Evolutionary conservation across 345 rosid genomes (phyloP).

Genomic region (Excoecaria agallocha): DNA sequence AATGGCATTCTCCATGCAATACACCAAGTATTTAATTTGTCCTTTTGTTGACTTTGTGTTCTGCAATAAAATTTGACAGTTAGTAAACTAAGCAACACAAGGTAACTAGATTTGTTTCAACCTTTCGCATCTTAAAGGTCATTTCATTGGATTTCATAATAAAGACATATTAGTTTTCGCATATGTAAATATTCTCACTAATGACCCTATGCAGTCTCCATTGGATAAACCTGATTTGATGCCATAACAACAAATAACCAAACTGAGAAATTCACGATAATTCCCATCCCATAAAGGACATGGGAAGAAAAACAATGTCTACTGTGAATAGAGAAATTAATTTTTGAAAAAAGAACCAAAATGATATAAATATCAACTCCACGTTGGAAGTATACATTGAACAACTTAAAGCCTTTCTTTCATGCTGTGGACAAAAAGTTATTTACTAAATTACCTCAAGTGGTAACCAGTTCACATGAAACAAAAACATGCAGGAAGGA

Average conservation of each 20-base stretch:
- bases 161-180: background rate
- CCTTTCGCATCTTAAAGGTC: background rate
- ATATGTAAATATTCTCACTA: background rate
- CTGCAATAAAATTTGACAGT: conserved; percentile 44
- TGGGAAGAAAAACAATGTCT: background rate
- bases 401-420: background rate
- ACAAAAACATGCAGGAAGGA: conserved; percentile 2
- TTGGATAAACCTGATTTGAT: background rate
- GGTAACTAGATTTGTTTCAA: background rate
- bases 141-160: background rate
- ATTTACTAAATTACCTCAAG: background rate
- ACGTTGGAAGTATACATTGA: background rate
- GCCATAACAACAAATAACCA: background rate
- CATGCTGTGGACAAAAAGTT: background rate
- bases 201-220: background rate
- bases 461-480: background rate
- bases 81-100: conserved; percentile 11
- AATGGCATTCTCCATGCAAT: conserved; percentile 97
- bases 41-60: conserved; percentile 86
- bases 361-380: background rate
- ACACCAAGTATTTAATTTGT: conserved; percentile 79
- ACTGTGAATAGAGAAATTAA: background rate
- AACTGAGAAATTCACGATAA: background rate
- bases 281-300: background rate
- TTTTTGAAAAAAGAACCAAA: background rate